Conservation (phyloP, 2,329 filamentous ascomycete species). For the Trichophyton simii region DNA sequence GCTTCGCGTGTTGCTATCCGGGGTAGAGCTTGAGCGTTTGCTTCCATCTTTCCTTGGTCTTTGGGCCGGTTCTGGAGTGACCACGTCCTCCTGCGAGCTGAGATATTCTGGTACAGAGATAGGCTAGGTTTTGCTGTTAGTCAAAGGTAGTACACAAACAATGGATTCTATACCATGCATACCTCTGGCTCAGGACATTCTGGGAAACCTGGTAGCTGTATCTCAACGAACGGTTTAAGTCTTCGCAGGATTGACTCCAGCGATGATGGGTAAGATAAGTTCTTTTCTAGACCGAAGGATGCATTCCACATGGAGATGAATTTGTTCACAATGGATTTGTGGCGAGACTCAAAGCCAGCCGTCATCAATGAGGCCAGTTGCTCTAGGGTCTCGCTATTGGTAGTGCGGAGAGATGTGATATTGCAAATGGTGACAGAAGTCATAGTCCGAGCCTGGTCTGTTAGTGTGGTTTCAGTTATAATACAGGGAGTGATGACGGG, state of each 20-base stretch:
- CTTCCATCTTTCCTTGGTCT: background rate
- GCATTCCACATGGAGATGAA: slow-evolving; percentile 56
- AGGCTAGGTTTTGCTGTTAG: slow-evolving; percentile 11
- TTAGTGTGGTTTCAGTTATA: slow-evolving; percentile 14
- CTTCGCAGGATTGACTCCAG: slow-evolving; percentile 52
- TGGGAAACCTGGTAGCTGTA: slow-evolving; percentile 39
- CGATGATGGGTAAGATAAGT: slow-evolving; percentile 50
- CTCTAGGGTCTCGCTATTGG: slow-evolving; percentile 34
- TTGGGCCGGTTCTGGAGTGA: background rate
- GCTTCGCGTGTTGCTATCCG: background rate
- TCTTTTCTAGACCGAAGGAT: slow-evolving; percentile 49
- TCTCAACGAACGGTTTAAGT: slow-evolving; percentile 43
- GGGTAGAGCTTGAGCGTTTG: slow-evolving; percentile 8
- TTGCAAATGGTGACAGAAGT: slow-evolving; percentile 22
- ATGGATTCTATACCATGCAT: background rate
- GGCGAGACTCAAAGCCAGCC: slow-evolving; percentile 42
- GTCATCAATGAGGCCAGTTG: slow-evolving; percentile 40
- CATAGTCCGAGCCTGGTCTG: slow-evolving; percentile 22
- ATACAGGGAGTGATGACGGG: slow-evolving; percentile 5
- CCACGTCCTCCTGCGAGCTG: slow-evolving; percentile 39
- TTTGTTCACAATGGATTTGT: slow-evolving; percentile 38
- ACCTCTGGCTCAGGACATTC: slow-evolving; percentile 25
- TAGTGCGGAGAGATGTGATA: slow-evolving; percentile 20
- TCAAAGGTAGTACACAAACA: background rate
- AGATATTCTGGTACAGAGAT: slow-evolving; percentile 26